Conservation (phyloP, 176 grass and related monocot genomes). For the Elymus sibiricus region DNA sequence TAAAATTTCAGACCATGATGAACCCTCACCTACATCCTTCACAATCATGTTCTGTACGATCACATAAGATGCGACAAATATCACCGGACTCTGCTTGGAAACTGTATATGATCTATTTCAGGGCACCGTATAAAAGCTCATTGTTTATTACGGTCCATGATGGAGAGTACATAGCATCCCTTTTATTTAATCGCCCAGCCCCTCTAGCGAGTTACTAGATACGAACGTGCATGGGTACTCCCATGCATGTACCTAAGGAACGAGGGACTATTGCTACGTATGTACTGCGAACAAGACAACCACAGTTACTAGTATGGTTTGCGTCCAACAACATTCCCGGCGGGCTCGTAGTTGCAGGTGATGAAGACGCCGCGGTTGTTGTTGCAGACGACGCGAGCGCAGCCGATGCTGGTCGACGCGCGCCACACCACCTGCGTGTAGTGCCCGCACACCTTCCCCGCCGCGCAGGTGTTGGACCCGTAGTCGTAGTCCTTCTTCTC, state of each 20-base stretch:
- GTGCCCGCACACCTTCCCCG: slow-evolving; percentile 31
- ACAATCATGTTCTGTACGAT: too few relatives aligned
- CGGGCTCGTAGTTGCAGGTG: neutral
- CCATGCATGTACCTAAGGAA: neutral
- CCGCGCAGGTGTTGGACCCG: slow-evolving; percentile 16
- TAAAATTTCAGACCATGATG: too few relatives aligned
- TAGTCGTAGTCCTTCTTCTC: slow-evolving; percentile 45
- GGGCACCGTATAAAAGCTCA: neutral
- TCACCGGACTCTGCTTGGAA: too few relatives aligned
- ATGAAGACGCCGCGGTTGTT: neutral
- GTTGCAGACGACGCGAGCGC: neutral
- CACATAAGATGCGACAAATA: too few relatives aligned
- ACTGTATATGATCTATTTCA: too few relatives aligned
- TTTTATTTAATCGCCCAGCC: neutral
- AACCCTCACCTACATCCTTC: too few relatives aligned
- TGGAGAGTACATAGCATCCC: neutral
- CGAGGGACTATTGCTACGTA: neutral
- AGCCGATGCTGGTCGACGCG: neutral
- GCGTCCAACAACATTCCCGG: neutral
- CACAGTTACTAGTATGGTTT: neutral
- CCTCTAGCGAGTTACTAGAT: neutral
- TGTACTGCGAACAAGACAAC: neutral
- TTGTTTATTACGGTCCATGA: neutral
- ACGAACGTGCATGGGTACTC: neutral
- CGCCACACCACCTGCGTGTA: slow-evolving; percentile 53